These are phyloP conservation scores for Jacaranda mimosifolia DNA, from an alignment of 257 asterid genomes.

Conservation along the genomic window DNA sequence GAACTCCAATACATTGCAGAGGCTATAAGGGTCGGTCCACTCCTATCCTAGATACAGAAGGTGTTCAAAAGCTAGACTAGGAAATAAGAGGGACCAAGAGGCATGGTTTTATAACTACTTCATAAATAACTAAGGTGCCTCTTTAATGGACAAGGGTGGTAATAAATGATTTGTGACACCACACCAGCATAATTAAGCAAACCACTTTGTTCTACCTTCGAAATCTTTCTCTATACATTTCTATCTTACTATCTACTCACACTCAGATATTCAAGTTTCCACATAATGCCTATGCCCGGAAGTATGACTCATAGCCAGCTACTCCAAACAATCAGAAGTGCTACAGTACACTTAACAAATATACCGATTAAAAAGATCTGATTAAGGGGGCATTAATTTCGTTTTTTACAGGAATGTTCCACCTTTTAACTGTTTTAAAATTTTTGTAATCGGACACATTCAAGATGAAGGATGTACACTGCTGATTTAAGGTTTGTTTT, in stretches of 20 bases:
- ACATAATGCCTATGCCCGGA: slow-evolving; percentile 9
- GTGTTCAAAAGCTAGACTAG: background rate
- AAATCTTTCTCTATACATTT: background rate
- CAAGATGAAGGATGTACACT: background rate
- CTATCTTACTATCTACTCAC: background rate
- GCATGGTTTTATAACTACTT: background rate
- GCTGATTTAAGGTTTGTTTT: background rate
- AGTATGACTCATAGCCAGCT: background rate
- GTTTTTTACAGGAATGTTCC: background rate
- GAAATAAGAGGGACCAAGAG: background rate
- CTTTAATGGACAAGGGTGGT: background rate
- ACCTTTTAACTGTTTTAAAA: background rate
- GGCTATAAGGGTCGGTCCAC: background rate
- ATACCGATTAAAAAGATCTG: background rate
- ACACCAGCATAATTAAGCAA: slow-evolving; percentile 22
- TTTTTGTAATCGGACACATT: background rate
- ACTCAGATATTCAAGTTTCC: slow-evolving; percentile 9
- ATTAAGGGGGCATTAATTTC: slow-evolving; percentile 21
- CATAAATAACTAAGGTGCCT: background rate
- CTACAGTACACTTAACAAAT: background rate
- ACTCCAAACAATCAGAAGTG: slow-evolving; percentile 15
- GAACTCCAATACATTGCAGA: slow-evolving; percentile 21
- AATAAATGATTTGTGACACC: background rate
- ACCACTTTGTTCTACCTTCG: background rate
- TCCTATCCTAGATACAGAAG: background rate